phyloP scores from a whole-genome alignment of 768 basidiomycete genomes.

The Rhizopogon vesiculosus region DNA sequence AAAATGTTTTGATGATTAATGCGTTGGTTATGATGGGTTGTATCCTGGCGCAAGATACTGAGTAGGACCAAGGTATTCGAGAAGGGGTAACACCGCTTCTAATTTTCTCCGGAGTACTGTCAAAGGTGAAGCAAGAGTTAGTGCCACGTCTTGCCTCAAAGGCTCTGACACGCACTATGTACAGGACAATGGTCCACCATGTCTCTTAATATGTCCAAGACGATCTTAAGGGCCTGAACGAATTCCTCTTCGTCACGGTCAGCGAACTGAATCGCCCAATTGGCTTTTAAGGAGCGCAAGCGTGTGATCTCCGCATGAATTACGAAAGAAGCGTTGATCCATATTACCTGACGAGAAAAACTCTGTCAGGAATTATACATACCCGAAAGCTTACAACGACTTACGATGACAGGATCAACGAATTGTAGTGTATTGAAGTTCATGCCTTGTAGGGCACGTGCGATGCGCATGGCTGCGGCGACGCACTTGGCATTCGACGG shows the following conservation, averaged over 20 bases:
- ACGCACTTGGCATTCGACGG: conserved; percentile 13
- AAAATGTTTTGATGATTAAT: neutral
- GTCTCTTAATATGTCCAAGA: conserved; percentile 12
- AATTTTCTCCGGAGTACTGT: conserved; percentile 19
- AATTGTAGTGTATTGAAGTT: neutral
- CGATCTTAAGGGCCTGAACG: conserved; percentile 9
- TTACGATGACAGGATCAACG: conserved; percentile 4
- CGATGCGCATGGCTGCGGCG: conserved; percentile 11
- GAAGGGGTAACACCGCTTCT: conserved; percentile 19
- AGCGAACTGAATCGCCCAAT: neutral
- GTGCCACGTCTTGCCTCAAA: neutral
- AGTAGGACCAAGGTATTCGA: conserved; percentile 6
- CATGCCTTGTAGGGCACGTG: conserved; percentile 11
- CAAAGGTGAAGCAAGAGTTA: neutral
- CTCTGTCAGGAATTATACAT: neutral
- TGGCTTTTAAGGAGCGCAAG: conserved; percentile 7
- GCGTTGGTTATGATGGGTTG: too few species aligned
- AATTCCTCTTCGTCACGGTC: conserved; percentile 3
- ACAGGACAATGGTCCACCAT: conserved; percentile 14
- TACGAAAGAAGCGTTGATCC: conserved; percentile 16
- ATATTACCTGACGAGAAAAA: conserved; percentile 12
- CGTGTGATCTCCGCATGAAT: conserved; percentile 17
- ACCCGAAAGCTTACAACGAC: conserved; percentile 5
- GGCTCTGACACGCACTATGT: conserved; percentile 12
- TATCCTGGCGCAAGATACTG: neutral